Conservation (phyloP, 805 yeast genomes). For the Tetrapisispora fleetii region DNA sequence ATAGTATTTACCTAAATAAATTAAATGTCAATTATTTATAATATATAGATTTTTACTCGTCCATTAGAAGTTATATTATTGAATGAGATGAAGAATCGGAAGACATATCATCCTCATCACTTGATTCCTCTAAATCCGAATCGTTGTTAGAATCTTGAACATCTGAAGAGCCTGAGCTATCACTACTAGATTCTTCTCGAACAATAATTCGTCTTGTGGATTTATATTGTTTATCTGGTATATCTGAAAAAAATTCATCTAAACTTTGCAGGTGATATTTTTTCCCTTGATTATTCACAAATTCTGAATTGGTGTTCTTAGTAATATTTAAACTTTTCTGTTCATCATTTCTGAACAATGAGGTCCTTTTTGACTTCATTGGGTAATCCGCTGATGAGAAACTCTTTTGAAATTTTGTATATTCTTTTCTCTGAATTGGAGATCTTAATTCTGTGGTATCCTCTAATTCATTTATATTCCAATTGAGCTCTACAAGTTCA, state of each 20-base stretch:
- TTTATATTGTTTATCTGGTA: constrained; percentile 20
- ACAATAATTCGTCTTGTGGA: constrained; percentile 12
- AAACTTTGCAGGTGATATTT: constrained; percentile 61
- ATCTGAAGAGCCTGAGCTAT: constrained; percentile 18
- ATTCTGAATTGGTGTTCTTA: constrained; percentile 1
- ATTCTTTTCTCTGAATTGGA: constrained; percentile 34
- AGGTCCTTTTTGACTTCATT: neutral
- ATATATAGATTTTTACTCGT: neutral
- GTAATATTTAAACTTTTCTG: neutral
- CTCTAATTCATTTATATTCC: constrained; percentile 10
- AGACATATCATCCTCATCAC: neutral
- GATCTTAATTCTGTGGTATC: constrained; percentile 27
- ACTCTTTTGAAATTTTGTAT: constrained; percentile 27
- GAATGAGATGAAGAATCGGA: neutral
- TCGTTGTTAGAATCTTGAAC: neutral
- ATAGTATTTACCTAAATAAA: constrained; percentile 2
- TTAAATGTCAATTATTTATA: neutral
- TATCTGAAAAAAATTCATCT: constrained; percentile 72
- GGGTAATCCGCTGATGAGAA: constrained; percentile 21
- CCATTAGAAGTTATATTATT: too few relatives aligned
- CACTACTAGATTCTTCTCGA: constrained; percentile 27
- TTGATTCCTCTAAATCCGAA: neutral
- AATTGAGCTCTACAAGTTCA: constrained; percentile 6
- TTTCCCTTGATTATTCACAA: constrained; percentile 22
- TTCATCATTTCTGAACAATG: neutral